Evolutionary conservation across 257 asterid genomes (phyloP), one percentile per base, ranked within the genome.

Genomic region (Nicotiana tomentosiformis): DNA sequence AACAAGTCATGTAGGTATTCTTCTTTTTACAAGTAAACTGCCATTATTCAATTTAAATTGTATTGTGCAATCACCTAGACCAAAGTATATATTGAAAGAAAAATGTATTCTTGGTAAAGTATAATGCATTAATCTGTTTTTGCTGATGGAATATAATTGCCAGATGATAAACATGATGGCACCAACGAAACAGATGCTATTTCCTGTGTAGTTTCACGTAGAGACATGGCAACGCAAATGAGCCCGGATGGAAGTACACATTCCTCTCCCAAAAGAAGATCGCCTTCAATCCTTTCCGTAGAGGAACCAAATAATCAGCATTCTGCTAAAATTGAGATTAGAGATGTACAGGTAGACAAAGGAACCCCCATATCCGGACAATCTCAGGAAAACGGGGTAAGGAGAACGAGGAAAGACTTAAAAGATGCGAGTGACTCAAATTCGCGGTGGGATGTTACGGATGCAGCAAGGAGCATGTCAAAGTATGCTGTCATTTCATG

Each of bases 201-300:
- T 26, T 74, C 62, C 14, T 79, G 64, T 46, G 86, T 77, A 3
- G 89, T 93, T 79, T 87, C 92, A 14, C 88, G 91, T 33, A 88
- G 96, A 85, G 99, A 95, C 86, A 89, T 92, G 93, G 97, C 97
- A 61, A 96, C 98, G 35, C 99, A 95, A 86, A 95, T 95, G 98
- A 95, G 97, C 89, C 97, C 97, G 0, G 91, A 88, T 26, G 87
- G 87, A 39, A 92, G 98, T 88, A 83, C 89, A n/a, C 88, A 77
- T 81, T 93, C 95, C 8, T 91, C 97, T 78, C 85, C 93, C 61
- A 85, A 82, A 81, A 92, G 86, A 65, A 86, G 90, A 76, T 53
- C 88, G 57, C 91, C 95, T 58, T 84, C 93, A 8, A 18, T 84
- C 74, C 89, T 89, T 35, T 72, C 88, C 49, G 64, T 46, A 72